Percentiles rank a stretch among this genome's conserved stretches.
phyloP scores from a whole-genome alignment of 2,329 filamentous ascomycete genomes.

The Teratosphaeria epicoccoides region DNA sequence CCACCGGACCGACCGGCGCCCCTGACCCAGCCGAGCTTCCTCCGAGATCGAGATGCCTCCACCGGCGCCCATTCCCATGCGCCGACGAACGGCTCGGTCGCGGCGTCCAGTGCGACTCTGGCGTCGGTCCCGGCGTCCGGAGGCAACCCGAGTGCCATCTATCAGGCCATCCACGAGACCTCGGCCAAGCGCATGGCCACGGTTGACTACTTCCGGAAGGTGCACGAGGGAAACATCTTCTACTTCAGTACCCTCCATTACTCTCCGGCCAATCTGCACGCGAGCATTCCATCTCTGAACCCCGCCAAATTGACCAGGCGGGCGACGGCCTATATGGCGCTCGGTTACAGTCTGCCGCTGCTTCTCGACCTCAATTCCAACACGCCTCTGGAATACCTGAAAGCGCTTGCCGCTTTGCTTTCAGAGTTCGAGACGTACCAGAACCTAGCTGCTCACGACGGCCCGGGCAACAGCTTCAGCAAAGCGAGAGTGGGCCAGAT shows the following conservation, averaged over 20 bases:
- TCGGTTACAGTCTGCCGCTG: slow-evolving; percentile 81
- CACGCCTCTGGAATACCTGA: slow-evolving; percentile 73
- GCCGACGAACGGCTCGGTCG: slow-evolving; percentile 8
- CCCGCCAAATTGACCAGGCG: slow-evolving; percentile 73
- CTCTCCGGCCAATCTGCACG: slow-evolving; percentile 65
- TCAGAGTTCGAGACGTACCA: slow-evolving; percentile 92
- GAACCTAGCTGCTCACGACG: slow-evolving; percentile 63
- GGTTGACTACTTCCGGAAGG: slow-evolving; percentile 81
- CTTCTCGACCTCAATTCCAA: slow-evolving; percentile 74
- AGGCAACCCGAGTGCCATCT: slow-evolving; percentile 43
- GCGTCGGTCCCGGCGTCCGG: slow-evolving; percentile 2
- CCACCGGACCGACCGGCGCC: slow-evolving; percentile 11
- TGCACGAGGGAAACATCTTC: slow-evolving; percentile 87
- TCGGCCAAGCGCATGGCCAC: slow-evolving; percentile 90
- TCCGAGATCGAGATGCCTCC: slow-evolving; percentile 13
- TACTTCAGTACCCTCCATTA: slow-evolving; percentile 98
- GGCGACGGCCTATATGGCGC: slow-evolving; percentile 84
- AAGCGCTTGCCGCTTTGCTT: slow-evolving; percentile 72
- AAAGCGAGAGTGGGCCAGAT: slow-evolving; percentile 58
- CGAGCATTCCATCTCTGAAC: slow-evolving; percentile 71
- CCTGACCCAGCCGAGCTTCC: slow-evolving; percentile 15
- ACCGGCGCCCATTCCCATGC: slow-evolving; percentile 3
- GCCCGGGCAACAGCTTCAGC: slow-evolving; percentile 53
- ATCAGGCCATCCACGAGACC: slow-evolving; percentile 67
- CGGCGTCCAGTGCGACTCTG: slow-evolving; percentile 11